These are phyloP conservation scores for Mortierella hygrophila DNA, from an alignment of 192 early-diverging fungal genomes.

Conservation along the genomic window DNA sequence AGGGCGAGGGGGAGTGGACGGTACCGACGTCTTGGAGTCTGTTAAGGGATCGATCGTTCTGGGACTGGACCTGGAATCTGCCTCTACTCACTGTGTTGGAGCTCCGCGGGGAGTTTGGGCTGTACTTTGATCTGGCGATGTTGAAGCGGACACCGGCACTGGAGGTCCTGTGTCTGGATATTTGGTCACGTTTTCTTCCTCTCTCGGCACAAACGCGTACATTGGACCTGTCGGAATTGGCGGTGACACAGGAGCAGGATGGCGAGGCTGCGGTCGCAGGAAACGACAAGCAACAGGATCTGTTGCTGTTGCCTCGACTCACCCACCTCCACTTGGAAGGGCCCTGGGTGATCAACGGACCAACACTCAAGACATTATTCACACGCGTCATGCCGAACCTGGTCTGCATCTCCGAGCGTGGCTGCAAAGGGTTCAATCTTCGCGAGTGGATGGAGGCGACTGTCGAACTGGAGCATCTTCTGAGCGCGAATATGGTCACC, in stretches of 20 bases:
- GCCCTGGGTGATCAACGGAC: neutral
- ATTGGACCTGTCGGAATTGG: neutral
- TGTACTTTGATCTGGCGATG: neutral
- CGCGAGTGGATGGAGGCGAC: slow-evolving; percentile 10
- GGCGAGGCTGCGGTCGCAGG: neutral
- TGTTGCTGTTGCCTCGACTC: neutral
- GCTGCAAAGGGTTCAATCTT: neutral
- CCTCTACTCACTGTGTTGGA: neutral
- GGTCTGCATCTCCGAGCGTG: neutral
- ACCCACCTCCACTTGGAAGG: neutral
- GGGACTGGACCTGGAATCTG: slow-evolving; percentile 4
- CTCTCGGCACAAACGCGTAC: neutral
- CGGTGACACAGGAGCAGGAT: neutral
- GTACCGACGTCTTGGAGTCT: neutral
- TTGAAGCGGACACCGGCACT: neutral
- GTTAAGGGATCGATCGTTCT: neutral
- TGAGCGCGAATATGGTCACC: neutral
- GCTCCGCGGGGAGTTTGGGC: slow-evolving; percentile 10
- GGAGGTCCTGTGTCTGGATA: neutral
- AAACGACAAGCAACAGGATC: neutral
- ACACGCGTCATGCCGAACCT: slow-evolving; percentile 10
- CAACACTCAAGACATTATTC: neutral
- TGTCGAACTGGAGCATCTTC: neutral
- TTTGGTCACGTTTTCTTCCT: neutral
- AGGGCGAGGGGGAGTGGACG: neutral